Conservation (phyloP, 129 eudicot species). For the Saposhnikovia divaricata region DNA sequence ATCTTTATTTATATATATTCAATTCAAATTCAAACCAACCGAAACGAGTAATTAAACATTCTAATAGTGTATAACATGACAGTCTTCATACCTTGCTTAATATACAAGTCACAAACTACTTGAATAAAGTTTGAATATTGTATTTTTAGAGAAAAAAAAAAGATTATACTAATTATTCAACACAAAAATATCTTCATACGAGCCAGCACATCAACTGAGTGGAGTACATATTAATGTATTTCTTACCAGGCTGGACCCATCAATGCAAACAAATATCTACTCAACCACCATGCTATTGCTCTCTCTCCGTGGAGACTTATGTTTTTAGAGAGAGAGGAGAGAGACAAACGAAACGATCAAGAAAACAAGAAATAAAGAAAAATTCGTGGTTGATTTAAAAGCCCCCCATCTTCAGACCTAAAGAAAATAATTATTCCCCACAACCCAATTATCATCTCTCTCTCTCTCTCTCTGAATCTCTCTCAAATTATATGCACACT, state of each 20-base stretch:
- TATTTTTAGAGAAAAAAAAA: no score
- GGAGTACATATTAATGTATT: background rate
- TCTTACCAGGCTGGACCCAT: background rate
- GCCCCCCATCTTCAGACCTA: background rate
- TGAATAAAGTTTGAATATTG: background rate
- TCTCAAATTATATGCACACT: background rate
- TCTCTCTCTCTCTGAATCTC: background rate
- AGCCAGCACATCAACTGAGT: background rate
- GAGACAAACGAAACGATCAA: background rate
- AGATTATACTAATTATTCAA: background rate
- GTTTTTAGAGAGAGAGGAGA: background rate
- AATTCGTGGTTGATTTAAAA: background rate
- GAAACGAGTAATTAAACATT: background rate
- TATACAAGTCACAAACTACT: background rate
- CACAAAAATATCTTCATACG: background rate
- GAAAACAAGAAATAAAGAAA: background rate
- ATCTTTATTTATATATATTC: no score
- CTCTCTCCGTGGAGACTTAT: background rate
- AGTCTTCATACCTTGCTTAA: background rate
- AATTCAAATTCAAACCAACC: background rate
- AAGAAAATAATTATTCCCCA: background rate
- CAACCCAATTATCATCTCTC: background rate
- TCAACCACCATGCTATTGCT: background rate
- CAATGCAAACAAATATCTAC: background rate
- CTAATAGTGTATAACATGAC: background rate